Evolutionary conservation across 306 rosid genomes (phyloP).

Genomic region (Betula pendula): DNA sequence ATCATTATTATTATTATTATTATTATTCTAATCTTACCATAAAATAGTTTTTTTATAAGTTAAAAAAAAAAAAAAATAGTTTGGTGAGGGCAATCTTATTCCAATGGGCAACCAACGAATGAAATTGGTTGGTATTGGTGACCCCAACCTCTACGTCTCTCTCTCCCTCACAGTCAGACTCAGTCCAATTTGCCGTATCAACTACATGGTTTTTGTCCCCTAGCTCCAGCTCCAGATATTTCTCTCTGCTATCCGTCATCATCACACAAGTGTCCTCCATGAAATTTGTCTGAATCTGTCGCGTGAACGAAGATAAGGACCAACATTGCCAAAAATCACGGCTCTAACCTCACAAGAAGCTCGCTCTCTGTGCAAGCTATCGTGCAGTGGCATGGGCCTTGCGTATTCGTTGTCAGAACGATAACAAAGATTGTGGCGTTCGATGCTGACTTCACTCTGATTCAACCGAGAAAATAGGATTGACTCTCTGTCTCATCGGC

Average conservation of each 20-base stretch:
- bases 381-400: slow-evolving; percentile 12
- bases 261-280: background rate
- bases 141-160: background rate
- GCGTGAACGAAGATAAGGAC: background rate
- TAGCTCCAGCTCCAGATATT: background rate
- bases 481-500: background rate
- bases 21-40: too few relatives aligned
- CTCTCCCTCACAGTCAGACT: background rate
- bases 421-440: slow-evolving; percentile 21
- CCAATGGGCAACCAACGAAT: too few relatives aligned
- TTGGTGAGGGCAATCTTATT: too few relatives aligned
- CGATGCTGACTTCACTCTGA: slow-evolving; percentile 35
- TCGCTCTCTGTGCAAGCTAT: background rate
- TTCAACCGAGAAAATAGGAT: slow-evolving; percentile 32
- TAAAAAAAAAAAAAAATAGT: too few relatives aligned
- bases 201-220: background rate
- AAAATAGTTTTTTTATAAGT: too few relatives aligned
- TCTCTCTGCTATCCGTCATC: background rate
- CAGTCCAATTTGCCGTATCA: background rate
- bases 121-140: too few relatives aligned
- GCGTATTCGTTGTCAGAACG: background rate
- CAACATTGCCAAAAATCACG: background rate
- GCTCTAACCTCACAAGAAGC: background rate
- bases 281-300: background rate
- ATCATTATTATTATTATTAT: too few relatives aligned